Base-by-base conservation (phyloP, 2,329 filamentous ascomycete species). In the Venturia pyrina region DNA sequence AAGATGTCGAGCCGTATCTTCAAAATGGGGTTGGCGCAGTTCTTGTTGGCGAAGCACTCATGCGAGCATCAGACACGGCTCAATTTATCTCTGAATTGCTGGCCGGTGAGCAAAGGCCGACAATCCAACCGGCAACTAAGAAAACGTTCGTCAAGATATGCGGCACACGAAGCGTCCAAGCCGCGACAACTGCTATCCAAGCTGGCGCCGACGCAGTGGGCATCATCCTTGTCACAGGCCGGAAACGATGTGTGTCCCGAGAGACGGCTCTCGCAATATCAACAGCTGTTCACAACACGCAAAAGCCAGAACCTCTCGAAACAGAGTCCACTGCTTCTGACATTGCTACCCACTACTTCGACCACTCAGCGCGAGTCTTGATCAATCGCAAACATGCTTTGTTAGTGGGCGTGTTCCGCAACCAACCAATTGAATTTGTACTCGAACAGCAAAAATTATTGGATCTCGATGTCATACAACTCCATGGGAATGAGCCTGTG, bases 1-100 rank as follows among this genome's bases (percentile, higher is more conserved):
- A 93, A 66, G 95, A 99, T 75, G 93, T 99, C 6, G 81, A 90
- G 68, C 87, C 90, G 68, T 97, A 96, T 76, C 88, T 91, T 74
- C 87, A 87, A 67, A 93, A 96, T 71, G 93, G 93, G 24, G 91
- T 99, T 62, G 91, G 93, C 70, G 95, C 93, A 62, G 89, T 99
- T 15, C 84, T 99, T 5, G 93, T 99, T 8, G 95, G 95, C 19
- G 95, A 99, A 77, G 91, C 96, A 63, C 86, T 99, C 69, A 98
- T 99, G 93, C 87, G 91, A 68, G 93, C 95, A 1, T 83, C 88
- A 13, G 86, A 98, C 72, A 92, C 92, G 13, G 84, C 87, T 28
- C 80, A 82, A 28, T 99, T 99, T 78, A 96, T 98, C 73, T 83
- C 85, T 43, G 84, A 93, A 71, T 85, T 99, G 32, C 90, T 96